Evolutionary conservation across 179 eudicot species (phyloP), one percentile per base, ranked within the genome.

Genomic region (Vitellaria paradoxa): DNA sequence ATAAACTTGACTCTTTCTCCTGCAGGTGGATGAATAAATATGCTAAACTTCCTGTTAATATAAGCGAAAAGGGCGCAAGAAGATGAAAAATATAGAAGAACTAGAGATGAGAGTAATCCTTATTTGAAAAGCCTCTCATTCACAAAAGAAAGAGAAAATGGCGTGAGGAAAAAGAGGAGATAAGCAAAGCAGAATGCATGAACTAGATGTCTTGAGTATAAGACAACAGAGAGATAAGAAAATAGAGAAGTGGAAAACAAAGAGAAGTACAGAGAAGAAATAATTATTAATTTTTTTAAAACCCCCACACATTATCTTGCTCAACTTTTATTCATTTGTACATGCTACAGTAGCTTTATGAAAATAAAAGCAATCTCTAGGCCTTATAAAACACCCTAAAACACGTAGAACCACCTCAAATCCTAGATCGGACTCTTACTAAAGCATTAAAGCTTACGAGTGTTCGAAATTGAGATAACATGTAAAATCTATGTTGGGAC

Each of bases 311-410:
- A 50, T 53, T 71, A 13, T 37, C 0, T 70, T 17, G 17, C 21
- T 26, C 20, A 62, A 70, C 52, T 30, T 70, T 13, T 70, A 49
- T 49, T 70, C 73, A 53, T 47, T 13, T 52, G 73, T 12, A 23
- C 8, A 10, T 18, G 56, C 7, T 42, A 46, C 20, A 42, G 23
- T 68, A 46, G 11, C 52, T 9, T 20, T 61, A 61, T 61, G 20
- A 2, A 61, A 61, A 61, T 61, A 61, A 61, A 61, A 5, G 6
- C 73, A 8, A 64, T 46, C 18, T 37, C 52, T 6, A 42, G 7
- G 13, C 42, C 42, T 21, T 5, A 53, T n/a, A 53, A 55, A 30
- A 17, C 46, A 24, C 13, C 60, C 62, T 55, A 8, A 71, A 71
- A 53, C 37, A 53, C n/a, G n/a, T 53, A 53, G 74, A 55, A 71